Conservation (phyloP, 1,284 basidiomycete genomes). For the Tilletia horrida region DNA sequence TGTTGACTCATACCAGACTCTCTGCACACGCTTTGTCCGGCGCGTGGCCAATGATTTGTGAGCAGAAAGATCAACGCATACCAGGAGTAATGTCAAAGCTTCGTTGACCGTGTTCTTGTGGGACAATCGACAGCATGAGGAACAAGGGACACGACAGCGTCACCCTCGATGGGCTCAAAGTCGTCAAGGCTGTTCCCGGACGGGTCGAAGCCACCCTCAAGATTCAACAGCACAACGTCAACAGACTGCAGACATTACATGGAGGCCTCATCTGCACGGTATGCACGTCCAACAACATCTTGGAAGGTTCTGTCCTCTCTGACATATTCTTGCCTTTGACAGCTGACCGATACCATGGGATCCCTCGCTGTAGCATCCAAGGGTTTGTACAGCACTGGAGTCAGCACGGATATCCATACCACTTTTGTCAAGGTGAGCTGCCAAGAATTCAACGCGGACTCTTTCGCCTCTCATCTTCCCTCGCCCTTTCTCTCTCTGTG, state of each 20-base stretch:
- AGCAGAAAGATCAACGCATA: too few species aligned
- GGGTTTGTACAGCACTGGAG: constrained; percentile 78
- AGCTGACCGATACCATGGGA: constrained; percentile 72
- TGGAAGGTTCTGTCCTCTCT: not conserved
- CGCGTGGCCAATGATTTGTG: constrained; percentile 17
- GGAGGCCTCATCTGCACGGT: constrained; percentile 79
- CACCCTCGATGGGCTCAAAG: constrained; percentile 35
- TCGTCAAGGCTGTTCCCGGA: constrained; percentile 40
- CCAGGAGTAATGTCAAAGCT: too few species aligned
- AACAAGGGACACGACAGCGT: constrained; percentile 42
- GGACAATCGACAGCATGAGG: not conserved
- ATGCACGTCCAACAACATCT: not conserved
- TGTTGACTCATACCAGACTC: not conserved
- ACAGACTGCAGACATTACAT: constrained; percentile 62
- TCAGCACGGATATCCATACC: constrained; percentile 80
- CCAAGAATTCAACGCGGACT: not conserved
- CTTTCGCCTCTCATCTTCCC: not conserved
- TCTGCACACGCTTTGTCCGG: constrained; percentile 16
- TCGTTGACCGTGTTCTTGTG: not conserved
- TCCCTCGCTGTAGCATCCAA: constrained; percentile 76
- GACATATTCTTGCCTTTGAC: not conserved
- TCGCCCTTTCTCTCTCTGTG: not conserved
- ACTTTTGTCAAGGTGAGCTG: constrained; percentile 65
- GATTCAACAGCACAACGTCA: constrained; percentile 42
- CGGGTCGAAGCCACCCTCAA: constrained; percentile 31